Evolutionary conservation across 208 protist species (phyloP).

Genomic region (Novymonas esmeraldas): DNA sequence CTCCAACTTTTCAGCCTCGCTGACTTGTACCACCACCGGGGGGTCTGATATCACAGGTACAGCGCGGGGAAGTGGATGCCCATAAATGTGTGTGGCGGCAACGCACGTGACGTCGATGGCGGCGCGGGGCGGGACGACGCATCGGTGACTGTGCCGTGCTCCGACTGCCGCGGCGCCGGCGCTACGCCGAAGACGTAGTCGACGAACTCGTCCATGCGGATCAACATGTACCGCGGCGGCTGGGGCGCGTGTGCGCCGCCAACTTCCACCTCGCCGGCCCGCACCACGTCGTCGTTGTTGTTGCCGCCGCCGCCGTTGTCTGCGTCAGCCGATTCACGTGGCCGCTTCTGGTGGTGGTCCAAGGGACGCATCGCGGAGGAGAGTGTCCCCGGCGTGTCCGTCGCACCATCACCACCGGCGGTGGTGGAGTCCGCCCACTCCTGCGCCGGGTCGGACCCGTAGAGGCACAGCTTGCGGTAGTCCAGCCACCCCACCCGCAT

Average conservation of each 20-base stretch:
- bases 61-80: slow-evolving; percentile 24
- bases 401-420: neutral
- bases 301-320: neutral
- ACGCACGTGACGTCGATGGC: slow-evolving; percentile 12
- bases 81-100: slow-evolving; percentile 33
- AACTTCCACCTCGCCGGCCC: neutral
- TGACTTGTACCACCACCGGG: neutral
- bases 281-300: neutral
- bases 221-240: slow-evolving; percentile 49
- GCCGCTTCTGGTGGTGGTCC: slow-evolving; percentile 20
- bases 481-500: slow-evolving; percentile 60
- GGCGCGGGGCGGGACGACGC: too few relatives aligned
- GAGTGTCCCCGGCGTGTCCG: slow-evolving; percentile 6
- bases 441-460: slow-evolving; percentile 49
- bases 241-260: slow-evolving; percentile 16
- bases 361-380: slow-evolving; percentile 23
- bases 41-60: slow-evolving; percentile 6
- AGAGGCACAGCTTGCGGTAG: slow-evolving; percentile 79
- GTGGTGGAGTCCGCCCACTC: slow-evolving; percentile 15
- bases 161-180: slow-evolving; percentile 2
- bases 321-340: slow-evolving; percentile 4
- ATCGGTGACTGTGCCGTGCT: neutral
- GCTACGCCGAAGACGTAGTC: slow-evolving; percentile 55
- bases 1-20: too few relatives aligned
- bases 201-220: slow-evolving; percentile 65